phyloP scores from a whole-genome alignment of 495 filamentous ascomycete species.

The Podospora didyma region DNA sequence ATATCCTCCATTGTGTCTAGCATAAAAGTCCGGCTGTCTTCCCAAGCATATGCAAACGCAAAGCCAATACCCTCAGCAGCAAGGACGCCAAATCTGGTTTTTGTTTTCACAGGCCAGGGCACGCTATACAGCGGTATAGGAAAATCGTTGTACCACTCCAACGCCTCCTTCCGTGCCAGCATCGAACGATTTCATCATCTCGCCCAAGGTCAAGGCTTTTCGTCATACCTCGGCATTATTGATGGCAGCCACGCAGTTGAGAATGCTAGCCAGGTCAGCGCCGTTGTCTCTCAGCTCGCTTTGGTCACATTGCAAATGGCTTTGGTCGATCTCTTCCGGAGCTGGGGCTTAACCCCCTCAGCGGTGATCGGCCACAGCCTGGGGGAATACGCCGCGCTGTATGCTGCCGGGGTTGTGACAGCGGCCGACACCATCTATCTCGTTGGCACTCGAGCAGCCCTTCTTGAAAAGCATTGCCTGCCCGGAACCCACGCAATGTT shows the following conservation, averaged over 20 bases:
- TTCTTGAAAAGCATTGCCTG: slow-evolving; percentile 57
- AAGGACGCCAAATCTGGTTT: slow-evolving; percentile 37
- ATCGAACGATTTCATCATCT: slow-evolving; percentile 59
- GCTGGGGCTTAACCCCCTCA: slow-evolving; percentile 59
- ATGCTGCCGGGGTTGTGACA: slow-evolving; percentile 63
- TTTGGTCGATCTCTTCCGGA: slow-evolving; percentile 61
- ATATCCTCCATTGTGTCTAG: slow-evolving; percentile 11
- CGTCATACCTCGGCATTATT: slow-evolving; percentile 51
- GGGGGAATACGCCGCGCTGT: slow-evolving; percentile 72
- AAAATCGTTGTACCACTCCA: slow-evolving; percentile 49
- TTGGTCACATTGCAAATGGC: slow-evolving; percentile 69
- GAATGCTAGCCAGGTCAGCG: slow-evolving; percentile 56
- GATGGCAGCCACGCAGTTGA: slow-evolving; percentile 45
- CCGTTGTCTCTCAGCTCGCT: slow-evolving; percentile 63
- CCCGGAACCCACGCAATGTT: slow-evolving; percentile 58
- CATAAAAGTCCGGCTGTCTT: slow-evolving; percentile 1
- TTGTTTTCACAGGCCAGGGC: slow-evolving; percentile 59
- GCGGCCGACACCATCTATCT: slow-evolving; percentile 62
- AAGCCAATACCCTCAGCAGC: not conserved
- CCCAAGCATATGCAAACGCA: not conserved
- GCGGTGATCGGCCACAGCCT: slow-evolving; percentile 69
- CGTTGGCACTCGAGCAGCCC: slow-evolving; percentile 60
- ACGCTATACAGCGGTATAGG: slow-evolving; percentile 8
- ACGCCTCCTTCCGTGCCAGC: slow-evolving; percentile 50
- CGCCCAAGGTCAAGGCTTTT: slow-evolving; percentile 53